These are phyloP conservation scores for Tulasnella sp. DNA, from an alignment of 768 basidiomycete species.

Conservation along the genomic window DNA sequence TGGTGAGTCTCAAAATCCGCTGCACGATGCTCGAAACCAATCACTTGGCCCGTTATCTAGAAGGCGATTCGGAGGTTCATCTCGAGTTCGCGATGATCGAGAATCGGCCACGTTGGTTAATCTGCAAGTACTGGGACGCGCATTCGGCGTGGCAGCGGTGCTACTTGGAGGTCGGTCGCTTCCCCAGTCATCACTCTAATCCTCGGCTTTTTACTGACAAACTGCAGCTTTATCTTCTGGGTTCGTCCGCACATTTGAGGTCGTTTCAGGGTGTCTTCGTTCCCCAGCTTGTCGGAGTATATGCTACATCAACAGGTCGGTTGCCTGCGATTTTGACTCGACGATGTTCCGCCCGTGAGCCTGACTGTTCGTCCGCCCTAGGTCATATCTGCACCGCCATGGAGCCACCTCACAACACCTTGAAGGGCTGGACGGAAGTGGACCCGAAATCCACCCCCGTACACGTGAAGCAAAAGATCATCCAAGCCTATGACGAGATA, in stretches of 20 bases:
- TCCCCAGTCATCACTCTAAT: neutral
- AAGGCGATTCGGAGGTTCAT: constrained; percentile 5
- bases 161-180: constrained; percentile 24
- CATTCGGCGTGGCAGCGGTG: constrained; percentile 8
- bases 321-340: neutral
- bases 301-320: constrained; percentile 8
- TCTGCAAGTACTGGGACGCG: constrained; percentile 25
- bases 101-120: neutral
- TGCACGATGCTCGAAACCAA: neutral
- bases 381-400: constrained; percentile 10
- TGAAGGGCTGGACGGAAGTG: constrained; percentile 21
- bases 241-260: constrained; percentile 8
- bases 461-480: neutral
- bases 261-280: constrained; percentile 16
- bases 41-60: neutral
- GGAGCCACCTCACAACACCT: constrained; percentile 15
- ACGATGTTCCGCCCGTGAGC: neutral
- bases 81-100: constrained; percentile 10
- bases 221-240: constrained; percentile 16
- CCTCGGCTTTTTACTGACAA: neutral
- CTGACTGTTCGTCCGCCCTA: neutral
- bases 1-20: neutral
- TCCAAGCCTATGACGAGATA: constrained; percentile 22
- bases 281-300: constrained; percentile 22
- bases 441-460: neutral